Evolutionary conservation across 2,329 filamentous ascomycete genomes (phyloP).

Genomic region (Aphanocladium album): DNA sequence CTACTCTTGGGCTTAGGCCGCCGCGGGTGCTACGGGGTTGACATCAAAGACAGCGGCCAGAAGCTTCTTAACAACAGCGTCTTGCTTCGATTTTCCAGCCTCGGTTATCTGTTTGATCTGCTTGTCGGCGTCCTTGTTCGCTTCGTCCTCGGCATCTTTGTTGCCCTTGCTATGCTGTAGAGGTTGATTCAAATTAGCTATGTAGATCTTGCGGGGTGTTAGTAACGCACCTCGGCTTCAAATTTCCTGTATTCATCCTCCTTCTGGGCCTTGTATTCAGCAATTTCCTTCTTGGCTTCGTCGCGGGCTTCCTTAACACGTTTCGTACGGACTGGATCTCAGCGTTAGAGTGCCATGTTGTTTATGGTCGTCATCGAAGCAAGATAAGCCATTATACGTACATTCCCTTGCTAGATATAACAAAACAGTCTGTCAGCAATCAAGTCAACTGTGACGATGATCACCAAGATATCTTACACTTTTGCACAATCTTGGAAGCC

Average conservation of each 20-base stretch:
- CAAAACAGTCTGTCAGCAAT: conserved; percentile 4
- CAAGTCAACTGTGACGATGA: not conserved
- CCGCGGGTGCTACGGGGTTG: conserved; percentile 56
- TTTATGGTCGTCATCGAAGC: not conserved
- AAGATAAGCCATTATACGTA: conserved; percentile 39
- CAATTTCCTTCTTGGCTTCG: conserved; percentile 97
- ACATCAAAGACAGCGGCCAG: conserved; percentile 81
- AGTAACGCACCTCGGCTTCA: conserved; percentile 58
- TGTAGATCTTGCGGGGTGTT: not conserved
- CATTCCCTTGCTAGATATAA: conserved; percentile 73
- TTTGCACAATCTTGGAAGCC: conserved; percentile 98
- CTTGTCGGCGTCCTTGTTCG: conserved; percentile 75
- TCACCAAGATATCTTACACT: conserved; percentile 54
- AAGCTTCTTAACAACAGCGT: conserved; percentile 75
- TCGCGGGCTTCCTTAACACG: conserved; percentile 92
- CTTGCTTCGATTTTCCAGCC: conserved; percentile 74
- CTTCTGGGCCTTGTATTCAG: conserved; percentile 83
- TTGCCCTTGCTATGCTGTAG: conserved; percentile 85
- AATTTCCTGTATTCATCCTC: conserved; percentile 95
- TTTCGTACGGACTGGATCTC: conserved; percentile 66
- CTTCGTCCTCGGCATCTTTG: conserved; percentile 68
- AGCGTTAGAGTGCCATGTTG: not conserved
- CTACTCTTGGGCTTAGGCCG: conserved; percentile 14
- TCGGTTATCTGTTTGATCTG: conserved; percentile 75
- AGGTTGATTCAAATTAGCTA: not conserved